Percentiles rank a stretch among this genome's conserved stretches.
phyloP scores from a whole-genome alignment of 345 rosid species.

The Eucalyptus victrix region DNA sequence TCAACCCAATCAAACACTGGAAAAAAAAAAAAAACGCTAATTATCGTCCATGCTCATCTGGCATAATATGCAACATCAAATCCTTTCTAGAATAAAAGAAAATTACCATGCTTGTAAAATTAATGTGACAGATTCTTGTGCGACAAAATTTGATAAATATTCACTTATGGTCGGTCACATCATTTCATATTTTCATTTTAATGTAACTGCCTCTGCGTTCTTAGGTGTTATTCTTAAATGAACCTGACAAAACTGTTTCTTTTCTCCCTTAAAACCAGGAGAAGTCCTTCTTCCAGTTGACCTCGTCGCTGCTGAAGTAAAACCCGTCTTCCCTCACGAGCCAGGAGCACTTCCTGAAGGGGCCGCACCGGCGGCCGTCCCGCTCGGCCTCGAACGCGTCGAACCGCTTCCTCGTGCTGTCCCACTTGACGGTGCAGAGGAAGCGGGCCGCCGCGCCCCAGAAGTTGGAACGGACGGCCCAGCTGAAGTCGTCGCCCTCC shows the following conservation, averaged over 20 bases:
- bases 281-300: slow-evolving; percentile 76
- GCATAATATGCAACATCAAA: not conserved
- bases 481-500: slow-evolving; percentile 81
- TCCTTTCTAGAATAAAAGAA: not conserved
- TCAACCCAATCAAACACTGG: not conserved
- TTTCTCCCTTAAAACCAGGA: slow-evolving; percentile 23
- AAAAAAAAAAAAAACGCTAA: not conserved
- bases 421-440: slow-evolving; percentile 81
- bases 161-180: not conserved
- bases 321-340: slow-evolving; percentile 80
- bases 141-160: not conserved
- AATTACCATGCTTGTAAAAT: not conserved
- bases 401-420: slow-evolving; percentile 33
- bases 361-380: slow-evolving; percentile 48
- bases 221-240: not conserved
- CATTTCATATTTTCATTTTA: not conserved
- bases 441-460: slow-evolving; percentile 21
- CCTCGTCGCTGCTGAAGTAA: slow-evolving; percentile 76
- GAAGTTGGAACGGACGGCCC: slow-evolving; percentile 33
- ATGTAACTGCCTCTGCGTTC: not conserved
- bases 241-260: not conserved
- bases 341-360: slow-evolving; percentile 71
- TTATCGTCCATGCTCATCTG: not conserved
- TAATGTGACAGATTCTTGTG: not conserved
- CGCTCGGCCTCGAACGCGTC: slow-evolving; percentile 52